Percentiles rank a stretch among this genome's conserved stretches.
phyloP scores from a whole-genome alignment of 176 grass and related monocot genomes.

The Oryza officinalis region DNA sequence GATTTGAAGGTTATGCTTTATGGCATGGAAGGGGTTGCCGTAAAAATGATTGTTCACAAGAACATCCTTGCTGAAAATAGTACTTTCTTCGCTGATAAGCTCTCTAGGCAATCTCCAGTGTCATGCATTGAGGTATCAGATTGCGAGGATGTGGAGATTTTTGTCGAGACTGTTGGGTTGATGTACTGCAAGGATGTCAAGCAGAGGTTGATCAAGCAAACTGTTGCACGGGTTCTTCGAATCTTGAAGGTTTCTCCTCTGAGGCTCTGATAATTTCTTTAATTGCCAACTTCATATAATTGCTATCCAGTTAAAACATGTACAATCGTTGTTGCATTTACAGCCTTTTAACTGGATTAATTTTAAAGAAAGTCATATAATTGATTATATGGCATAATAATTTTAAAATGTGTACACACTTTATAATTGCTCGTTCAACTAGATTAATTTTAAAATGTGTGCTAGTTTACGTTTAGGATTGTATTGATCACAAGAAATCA shows the following conservation, averaged over 20 bases:
- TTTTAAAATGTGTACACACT: too few relatives aligned
- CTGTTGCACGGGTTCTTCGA: constrained; percentile 69
- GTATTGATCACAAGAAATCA: background rate
- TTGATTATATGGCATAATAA: too few relatives aligned
- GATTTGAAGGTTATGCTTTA: constrained; percentile 76
- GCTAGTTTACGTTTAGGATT: background rate
- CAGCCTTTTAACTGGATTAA: background rate
- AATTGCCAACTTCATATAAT: background rate
- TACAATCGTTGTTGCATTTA: background rate
- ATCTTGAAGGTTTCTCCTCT: constrained; percentile 70
- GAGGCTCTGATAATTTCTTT: background rate
- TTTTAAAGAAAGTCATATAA: too few relatives aligned
- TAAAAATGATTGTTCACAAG: constrained; percentile 83
- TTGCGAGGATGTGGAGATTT: constrained; percentile 93
- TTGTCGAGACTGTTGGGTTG: constrained; percentile 77
- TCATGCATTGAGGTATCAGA: constrained; percentile 64
- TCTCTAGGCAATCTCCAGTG: constrained; percentile 60
- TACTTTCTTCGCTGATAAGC: constrained; percentile 64
- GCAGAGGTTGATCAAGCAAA: constrained; percentile 82
- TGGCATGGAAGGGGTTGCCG: constrained; percentile 65
- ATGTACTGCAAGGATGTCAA: constrained; percentile 92
- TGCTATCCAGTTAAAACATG: background rate
- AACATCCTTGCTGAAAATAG: constrained; percentile 69
- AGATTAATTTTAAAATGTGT: background rate
- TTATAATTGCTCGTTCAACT: background rate